These are phyloP conservation scores for Sporisorium sorghi DNA, from an alignment of 1,284 basidiomycete genomes.

Conservation along the genomic window DNA sequence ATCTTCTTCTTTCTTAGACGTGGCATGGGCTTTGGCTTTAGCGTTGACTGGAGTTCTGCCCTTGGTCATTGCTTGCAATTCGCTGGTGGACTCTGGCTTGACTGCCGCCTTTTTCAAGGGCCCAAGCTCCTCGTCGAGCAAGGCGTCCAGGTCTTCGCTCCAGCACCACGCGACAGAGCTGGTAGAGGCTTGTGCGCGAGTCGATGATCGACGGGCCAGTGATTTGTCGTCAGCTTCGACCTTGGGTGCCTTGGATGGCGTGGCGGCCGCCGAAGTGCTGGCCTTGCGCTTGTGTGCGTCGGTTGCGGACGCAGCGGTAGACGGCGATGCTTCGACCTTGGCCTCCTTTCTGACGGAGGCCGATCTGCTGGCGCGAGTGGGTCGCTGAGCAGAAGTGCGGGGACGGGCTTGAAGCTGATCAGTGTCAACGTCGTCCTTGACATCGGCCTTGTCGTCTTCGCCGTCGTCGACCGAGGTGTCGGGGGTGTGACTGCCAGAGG, in stretches of 20 bases:
- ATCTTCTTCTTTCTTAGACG: conserved; percentile 23
- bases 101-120: neutral
- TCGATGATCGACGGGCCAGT: conserved; percentile 3
- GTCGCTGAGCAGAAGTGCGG: conserved; percentile 1
- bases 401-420: conserved; percentile 10
- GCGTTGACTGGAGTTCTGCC: conserved; percentile 26
- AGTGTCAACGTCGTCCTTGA: neutral
- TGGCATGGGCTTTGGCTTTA: conserved; percentile 36
- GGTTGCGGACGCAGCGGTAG: neutral
- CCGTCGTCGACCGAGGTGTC: conserved; percentile 47
- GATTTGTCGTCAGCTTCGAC: conserved; percentile 9
- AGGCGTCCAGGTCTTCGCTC: conserved; percentile 23
- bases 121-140: conserved; percentile 26
- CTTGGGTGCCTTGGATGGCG: conserved; percentile 11
- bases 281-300: conserved; percentile 33
- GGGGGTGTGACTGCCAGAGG: conserved; percentile 51
- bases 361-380: conserved; percentile 18
- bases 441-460: conserved; percentile 22
- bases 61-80: conserved; percentile 8
- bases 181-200: conserved; percentile 13
- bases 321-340: conserved; percentile 5
- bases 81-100: conserved; percentile 8
- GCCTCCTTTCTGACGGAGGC: conserved; percentile 19
- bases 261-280: neutral
- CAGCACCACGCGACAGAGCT: conserved; percentile 12